A percentile compares a stretch with the other conserved stretches of the same genome.
Evolutionary conservation across 495 filamentous ascomycete genomes (phyloP).

Genomic region (Penicillium dipodomyicola): DNA sequence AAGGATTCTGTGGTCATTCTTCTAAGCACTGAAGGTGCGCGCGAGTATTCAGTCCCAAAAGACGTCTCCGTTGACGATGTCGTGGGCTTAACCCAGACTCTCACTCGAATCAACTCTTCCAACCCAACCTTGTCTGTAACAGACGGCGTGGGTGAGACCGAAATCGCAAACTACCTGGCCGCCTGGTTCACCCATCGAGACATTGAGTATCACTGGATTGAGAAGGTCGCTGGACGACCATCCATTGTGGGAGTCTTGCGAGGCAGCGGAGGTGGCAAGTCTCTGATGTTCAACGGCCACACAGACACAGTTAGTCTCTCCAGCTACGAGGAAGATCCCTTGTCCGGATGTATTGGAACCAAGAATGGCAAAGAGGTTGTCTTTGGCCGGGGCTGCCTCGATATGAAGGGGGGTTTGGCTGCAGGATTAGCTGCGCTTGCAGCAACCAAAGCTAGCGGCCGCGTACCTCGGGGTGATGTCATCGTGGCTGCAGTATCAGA

Average conservation of each 20-base stretch:
- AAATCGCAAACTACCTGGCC: constrained; percentile 39
- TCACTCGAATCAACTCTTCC: constrained; percentile 46
- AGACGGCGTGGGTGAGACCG: constrained; percentile 41
- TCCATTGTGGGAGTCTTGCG: constrained; percentile 47
- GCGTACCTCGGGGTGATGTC: constrained; percentile 37
- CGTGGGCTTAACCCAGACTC: constrained; percentile 35
- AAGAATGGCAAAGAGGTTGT: constrained; percentile 37
- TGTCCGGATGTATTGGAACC: constrained; percentile 34
- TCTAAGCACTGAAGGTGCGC: constrained; percentile 49
- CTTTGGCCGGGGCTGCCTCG: constrained; percentile 42
- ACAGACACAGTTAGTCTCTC: constrained; percentile 47
- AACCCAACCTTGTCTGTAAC: constrained; percentile 40
- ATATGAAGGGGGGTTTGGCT: constrained; percentile 51
- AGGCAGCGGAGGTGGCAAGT: constrained; percentile 43
- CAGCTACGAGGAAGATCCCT: constrained; percentile 42
- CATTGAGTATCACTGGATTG: constrained; percentile 46
- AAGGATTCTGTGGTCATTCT: constrained; percentile 53
- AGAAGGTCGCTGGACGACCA: constrained; percentile 39
- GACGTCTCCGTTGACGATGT: constrained; percentile 36
- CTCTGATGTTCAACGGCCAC: constrained; percentile 51
- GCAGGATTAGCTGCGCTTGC: constrained; percentile 38
- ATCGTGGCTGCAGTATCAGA: constrained; percentile 50
- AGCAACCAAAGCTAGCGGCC: constrained; percentile 27
- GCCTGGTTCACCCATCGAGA: constrained; percentile 47
- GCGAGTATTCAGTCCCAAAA: constrained; percentile 33